phyloP scores from a whole-genome alignment of 306 rosid genomes.

The Gillenia trifoliata region DNA sequence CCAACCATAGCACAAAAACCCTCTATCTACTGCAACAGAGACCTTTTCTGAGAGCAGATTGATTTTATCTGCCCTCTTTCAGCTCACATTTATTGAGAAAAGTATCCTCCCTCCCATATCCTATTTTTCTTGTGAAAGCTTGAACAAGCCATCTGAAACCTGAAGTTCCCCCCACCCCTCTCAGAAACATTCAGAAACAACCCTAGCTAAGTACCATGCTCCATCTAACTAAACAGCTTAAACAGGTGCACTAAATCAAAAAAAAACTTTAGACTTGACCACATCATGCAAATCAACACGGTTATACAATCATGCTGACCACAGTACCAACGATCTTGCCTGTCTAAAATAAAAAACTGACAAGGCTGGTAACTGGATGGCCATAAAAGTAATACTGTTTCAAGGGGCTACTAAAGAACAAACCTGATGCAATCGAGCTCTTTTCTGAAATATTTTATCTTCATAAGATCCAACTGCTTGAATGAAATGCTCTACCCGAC shows the following conservation, averaged over 20 bases:
- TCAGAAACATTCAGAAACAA: background rate
- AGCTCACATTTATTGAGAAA: background rate
- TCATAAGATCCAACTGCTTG: slow-evolving; percentile 92
- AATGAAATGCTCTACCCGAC: slow-evolving; percentile 77
- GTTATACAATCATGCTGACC: background rate
- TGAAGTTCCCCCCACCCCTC: background rate
- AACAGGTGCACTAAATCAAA: background rate
- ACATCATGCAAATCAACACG: background rate
- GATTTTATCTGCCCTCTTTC: background rate
- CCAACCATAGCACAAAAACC: background rate
- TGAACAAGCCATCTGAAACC: background rate
- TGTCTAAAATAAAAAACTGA: background rate
- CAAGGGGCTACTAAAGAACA: background rate
- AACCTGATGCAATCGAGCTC: slow-evolving; percentile 87
- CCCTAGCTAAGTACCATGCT: background rate
- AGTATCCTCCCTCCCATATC: background rate
- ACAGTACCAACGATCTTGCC: background rate
- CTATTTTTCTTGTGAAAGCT: background rate
- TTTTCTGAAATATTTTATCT: slow-evolving; percentile 86
- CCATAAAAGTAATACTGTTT: background rate
- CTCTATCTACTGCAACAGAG: no score
- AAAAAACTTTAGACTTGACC: background rate
- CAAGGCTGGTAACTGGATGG: background rate
- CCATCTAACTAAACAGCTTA: background rate
- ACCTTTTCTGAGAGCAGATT: background rate